phyloP scores from a whole-genome alignment of 345 rosid genomes.

The Citrus unshiu region DNA sequence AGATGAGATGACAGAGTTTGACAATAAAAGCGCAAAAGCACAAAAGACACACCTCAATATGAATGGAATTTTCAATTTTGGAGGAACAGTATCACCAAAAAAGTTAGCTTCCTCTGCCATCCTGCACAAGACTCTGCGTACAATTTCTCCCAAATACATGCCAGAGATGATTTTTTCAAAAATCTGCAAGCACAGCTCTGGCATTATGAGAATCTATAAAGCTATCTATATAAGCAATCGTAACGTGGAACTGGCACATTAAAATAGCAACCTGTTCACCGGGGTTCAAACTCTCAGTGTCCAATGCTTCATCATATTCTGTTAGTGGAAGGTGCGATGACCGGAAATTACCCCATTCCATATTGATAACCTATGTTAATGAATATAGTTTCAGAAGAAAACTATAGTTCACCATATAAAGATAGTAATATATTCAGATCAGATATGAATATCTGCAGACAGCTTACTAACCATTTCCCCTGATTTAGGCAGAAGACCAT shows the following conservation, averaged over 20 bases:
- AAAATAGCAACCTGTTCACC: constrained; percentile 64
- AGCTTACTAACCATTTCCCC: constrained; percentile 67
- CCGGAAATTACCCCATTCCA: constrained; percentile 79
- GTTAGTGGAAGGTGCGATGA: constrained; percentile 70
- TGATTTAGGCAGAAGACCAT: constrained; percentile 69
- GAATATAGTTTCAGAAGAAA: not conserved
- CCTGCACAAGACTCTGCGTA: constrained; percentile 53
- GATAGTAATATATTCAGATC: not conserved
- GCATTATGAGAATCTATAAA: not conserved
- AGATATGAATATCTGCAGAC: not conserved
- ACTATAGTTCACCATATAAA: not conserved
- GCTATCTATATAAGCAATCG: not conserved
- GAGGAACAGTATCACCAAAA: constrained; percentile 64
- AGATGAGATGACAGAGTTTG: not conserved
- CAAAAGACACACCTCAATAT: constrained; percentile 45
- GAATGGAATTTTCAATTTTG: constrained; percentile 59
- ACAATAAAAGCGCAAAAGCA: not conserved
- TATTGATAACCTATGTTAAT: constrained; percentile 60
- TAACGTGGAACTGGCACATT: not conserved
- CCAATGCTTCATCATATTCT: constrained; percentile 55
- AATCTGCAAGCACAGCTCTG: constrained; percentile 36
- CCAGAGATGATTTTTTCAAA: constrained; percentile 74
- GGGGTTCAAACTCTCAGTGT: constrained; percentile 58
- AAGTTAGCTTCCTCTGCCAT: constrained; percentile 73
- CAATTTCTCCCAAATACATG: constrained; percentile 78